phyloP scores from a whole-genome alignment of 768 basidiomycete genomes.

The Boletellus ananas region DNA sequence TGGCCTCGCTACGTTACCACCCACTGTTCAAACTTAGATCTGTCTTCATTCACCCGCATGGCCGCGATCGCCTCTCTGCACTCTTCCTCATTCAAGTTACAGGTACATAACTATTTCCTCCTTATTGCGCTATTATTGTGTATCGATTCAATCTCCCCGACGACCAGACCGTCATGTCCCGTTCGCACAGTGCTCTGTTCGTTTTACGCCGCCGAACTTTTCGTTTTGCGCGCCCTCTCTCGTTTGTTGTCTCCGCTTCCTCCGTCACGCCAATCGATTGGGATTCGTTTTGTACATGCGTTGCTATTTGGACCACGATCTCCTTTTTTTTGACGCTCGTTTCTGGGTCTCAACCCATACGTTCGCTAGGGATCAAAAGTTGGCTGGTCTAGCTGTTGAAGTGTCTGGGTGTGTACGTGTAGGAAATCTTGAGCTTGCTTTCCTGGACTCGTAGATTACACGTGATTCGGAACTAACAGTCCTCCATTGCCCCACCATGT shows the following conservation, averaged over 20 bases:
- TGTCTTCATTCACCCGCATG: slow-evolving; percentile 20
- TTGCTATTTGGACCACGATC: slow-evolving; percentile 14
- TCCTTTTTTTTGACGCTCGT: slow-evolving; percentile 13
- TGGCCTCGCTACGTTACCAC: slow-evolving; percentile 11
- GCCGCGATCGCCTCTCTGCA: slow-evolving; percentile 9
- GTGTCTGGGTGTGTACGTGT: neutral
- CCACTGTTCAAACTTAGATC: slow-evolving; percentile 20
- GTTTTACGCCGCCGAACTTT: neutral
- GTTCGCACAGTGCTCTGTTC: slow-evolving; percentile 20
- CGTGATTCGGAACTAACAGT: slow-evolving; percentile 14
- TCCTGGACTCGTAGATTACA: neutral
- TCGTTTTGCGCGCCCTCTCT: slow-evolving; percentile 20
- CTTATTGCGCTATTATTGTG: slow-evolving; percentile 26
- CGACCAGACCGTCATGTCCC: slow-evolving; percentile 6
- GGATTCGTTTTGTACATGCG: slow-evolving; percentile 20
- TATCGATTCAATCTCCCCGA: slow-evolving; percentile 22
- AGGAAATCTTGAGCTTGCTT: neutral
- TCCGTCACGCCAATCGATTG: neutral
- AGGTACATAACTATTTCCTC: slow-evolving; percentile 27
- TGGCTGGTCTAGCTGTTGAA: slow-evolving; percentile 12
- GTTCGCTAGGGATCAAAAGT: neutral
- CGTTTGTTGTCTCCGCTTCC: slow-evolving; percentile 15
- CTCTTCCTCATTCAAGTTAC: neutral
- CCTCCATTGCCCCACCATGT: slow-evolving; percentile 16
- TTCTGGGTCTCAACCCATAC: slow-evolving; percentile 6